Base-by-base conservation (phyloP, 805 yeast species). In the Monosporozyma aquatica region DNA sequence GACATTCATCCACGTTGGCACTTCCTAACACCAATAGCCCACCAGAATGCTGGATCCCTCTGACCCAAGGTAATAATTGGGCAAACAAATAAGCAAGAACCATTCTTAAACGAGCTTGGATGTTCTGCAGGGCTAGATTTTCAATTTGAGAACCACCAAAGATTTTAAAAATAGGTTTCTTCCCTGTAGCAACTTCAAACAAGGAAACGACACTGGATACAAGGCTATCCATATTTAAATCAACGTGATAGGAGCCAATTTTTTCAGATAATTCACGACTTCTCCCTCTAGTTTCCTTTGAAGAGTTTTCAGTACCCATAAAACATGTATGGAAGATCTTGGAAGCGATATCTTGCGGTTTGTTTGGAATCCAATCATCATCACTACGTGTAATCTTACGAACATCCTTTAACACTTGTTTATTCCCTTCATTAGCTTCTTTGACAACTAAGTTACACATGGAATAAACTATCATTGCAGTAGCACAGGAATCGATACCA, bases 401-500 rank as follows among this genome's bases (percentile, higher is more conserved):
- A 2, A 83, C 82, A 64, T 92, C 98, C 15, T 57, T 61, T 42
- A 89, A 72, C 4, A 92, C 98, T 54, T 81, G 87, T 41, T 68
- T 49, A 52, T 86, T 80, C 7, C 87, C 89, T n/a, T 72, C 68
- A 9, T 58, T 55, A 38, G 81, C 75, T n/a, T 85, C 89, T 14
- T 72, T 62, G 1, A 78, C 78, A 0, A 90, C 97, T 15, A 90
- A 65, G 26, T 87, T 69, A 59, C 97, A 90, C 98, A 92, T 92
- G 17, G 94, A 84, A 56, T 82, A 85, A 22, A 92, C 95, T 53
- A 92, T 87, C 14, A 84, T 84, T 0, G 97, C 92, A 0, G 98
- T 92, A 1, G 98, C 96, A 68, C 98, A 94, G 27, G 95, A 84
- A 59, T 92, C 99, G 49, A 92, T 90, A 39, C 99, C 99, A 15